Evolutionary conservation across 139 green algal genomes (phyloP), one percentile per base, ranked within the genome.

Genomic region (Eudorina sp.): DNA sequence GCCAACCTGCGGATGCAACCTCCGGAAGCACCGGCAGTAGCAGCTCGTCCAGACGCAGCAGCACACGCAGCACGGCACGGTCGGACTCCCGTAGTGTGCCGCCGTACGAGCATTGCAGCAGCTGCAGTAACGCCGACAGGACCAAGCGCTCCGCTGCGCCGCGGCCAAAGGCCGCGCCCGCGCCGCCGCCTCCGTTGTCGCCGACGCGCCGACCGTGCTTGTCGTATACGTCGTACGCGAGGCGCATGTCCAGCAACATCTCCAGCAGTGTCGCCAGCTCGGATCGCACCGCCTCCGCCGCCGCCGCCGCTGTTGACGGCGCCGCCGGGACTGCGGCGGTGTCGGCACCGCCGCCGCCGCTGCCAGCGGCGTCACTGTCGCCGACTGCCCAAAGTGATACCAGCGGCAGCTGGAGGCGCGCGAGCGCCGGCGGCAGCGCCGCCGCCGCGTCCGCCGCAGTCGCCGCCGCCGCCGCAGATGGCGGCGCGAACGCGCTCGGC

Each of bases 21-120:
- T n/a, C n/a, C n/a, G n/a, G n/a, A n/a, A 19, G 38, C 68, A 5
- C 9, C 66, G 34, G 55, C 80, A 66, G 80, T 46, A 89, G 62
- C 36, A 92, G 68, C 51, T 64, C 70, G 79, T 96, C 94, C 64
- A 97, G 83, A 25, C 88, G 72, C 27, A 92, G 83, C 51, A 95
- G 53, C 23, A 94, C 53, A 46, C 91, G 88, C 86, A 95, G 90
- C 31, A 93, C 41, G 3, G 94, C 93, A 9, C 88, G 60, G 84
- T 97, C 95, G 53, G 86, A 74, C 19, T 70, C 60, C 45, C 66
- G 88, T 41, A 94, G 51, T 14, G 77, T 93, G 46, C 80, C 94
- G 16, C 92, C 93, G 74, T 96, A 96, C 0, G 58, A 64, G n/a
- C 86, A 88, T 51, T 95, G 92, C 58, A 96, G 89, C 89, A 92